Conservation (phyloP, 192 early-diverging fungal genomes). For the Cladochytrium replicatum region DNA sequence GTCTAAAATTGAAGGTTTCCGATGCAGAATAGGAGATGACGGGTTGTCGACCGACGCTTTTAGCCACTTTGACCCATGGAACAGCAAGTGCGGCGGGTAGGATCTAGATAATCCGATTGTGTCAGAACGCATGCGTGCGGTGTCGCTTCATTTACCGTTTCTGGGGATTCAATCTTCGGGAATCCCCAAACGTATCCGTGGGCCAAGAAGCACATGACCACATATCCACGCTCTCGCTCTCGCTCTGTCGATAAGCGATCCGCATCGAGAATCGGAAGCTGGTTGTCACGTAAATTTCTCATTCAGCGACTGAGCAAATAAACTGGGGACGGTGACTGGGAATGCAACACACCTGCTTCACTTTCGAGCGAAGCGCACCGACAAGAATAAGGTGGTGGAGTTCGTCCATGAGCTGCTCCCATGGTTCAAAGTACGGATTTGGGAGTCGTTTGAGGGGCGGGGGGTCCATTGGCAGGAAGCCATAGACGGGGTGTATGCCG, state of each 20-base stretch:
- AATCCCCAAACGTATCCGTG: conserved; percentile 86
- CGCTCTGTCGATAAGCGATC: conserved; percentile 43
- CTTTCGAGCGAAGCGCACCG: conserved; percentile 14
- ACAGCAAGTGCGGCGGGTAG: conserved; percentile 69
- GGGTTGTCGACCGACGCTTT: conserved; percentile 71
- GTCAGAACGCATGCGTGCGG: conserved; percentile 29
- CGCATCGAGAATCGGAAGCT: conserved; percentile 69
- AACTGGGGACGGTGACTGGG: neutral
- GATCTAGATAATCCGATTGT: conserved; percentile 22
- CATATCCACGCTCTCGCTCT: conserved; percentile 79
- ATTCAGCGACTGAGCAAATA: no score
- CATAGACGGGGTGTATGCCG: conserved; percentile 69
- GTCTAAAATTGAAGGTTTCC: conserved; percentile 83
- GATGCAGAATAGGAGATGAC: conserved; percentile 80
- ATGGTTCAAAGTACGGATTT: conserved; percentile 71
- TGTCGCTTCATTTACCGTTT: conserved; percentile 63
- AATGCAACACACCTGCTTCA: conserved; percentile 12
- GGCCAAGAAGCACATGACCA: conserved; percentile 76
- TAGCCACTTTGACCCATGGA: conserved; percentile 70
- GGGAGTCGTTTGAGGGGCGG: conserved; percentile 62
- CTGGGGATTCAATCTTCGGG: conserved; percentile 60
- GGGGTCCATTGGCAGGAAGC: conserved; percentile 73
- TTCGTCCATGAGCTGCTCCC: conserved; percentile 73
- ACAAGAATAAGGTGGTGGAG: conserved; percentile 60
- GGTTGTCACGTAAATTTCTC: no score